Evolutionary conservation across 2,329 filamentous ascomycete species (phyloP), one percentile per base, ranked within the genome.

Genomic region (Cladosporium sp.): DNA sequence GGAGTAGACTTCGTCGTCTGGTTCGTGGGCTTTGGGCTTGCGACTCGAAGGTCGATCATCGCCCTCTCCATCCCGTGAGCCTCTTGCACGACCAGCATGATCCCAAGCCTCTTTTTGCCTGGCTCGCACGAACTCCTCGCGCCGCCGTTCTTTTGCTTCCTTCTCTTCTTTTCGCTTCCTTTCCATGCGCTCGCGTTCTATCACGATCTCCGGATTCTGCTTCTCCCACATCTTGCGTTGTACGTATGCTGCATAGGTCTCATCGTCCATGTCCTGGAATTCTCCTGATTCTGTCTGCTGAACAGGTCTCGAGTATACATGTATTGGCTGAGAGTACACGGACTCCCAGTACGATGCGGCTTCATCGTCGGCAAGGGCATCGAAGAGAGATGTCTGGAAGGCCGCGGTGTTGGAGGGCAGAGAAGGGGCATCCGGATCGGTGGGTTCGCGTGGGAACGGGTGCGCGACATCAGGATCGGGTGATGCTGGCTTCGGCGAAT

Each of bases 341-440:
- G 88, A 87, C 77, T 97, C 90, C 95, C 95, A 99, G 81, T 95
- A 99, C 8, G 88, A 87, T 1, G 95, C 95, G 57, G 94, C 95
- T 80, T 99, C 95, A 75, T 98, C 94, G 78, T 99, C 95, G 44
- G 93, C 94, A 79, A 99, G 90, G 36, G 95, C 95, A 78, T 99
- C 95, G 80, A 98, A 98, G 5, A 99, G 88, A 0, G 93, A 97
- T 78, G 96, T 92, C 34, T 92, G 89, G 77, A 99, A 99, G 0
- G 94, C 92, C 0, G 85, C 83, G 49, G 92, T 89, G 0, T 65
- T 65, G 24, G 64, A 60, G 7, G 41, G 12, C 3, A 54, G 44
- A 18, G 34, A 30, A 0, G 60, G 55, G 3, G 59, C 65, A 34
- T 72, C 68, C 7, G 68, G 65, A 32, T 71, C 64, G 11, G 69